These are phyloP conservation scores for Tolypocladium ophioglossoides DNA, from an alignment of 2,329 filamentous ascomycete species.

Conservation along the genomic window DNA sequence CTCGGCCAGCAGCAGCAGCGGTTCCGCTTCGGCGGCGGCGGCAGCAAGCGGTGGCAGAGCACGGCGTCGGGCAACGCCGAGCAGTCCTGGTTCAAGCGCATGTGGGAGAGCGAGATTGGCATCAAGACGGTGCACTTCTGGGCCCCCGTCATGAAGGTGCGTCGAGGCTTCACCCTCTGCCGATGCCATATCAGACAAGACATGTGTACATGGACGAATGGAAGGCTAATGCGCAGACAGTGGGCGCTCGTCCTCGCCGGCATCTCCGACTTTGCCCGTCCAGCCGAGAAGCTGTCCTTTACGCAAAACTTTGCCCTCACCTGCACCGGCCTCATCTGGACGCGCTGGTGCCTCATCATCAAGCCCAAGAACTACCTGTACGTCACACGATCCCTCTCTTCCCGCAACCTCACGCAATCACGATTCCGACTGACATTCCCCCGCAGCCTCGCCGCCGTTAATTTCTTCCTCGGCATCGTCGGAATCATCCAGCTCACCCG, in stretches of 20 bases:
- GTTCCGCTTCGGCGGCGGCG: constrained; percentile 28
- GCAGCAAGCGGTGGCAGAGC: constrained; percentile 58
- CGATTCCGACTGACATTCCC: background rate
- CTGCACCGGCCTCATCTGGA: constrained; percentile 93
- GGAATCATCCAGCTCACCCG: constrained; percentile 73
- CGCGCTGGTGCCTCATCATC: constrained; percentile 96
- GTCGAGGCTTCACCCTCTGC: constrained; percentile 4
- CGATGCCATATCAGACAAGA: too few species aligned
- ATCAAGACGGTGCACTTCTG: constrained; percentile 97
- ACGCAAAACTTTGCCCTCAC: constrained; percentile 88
- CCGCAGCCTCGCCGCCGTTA: constrained; percentile 78
- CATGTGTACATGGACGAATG: background rate
- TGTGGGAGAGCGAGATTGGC: constrained; percentile 75
- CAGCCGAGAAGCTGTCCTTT: constrained; percentile 83
- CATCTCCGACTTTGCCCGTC: constrained; percentile 82
- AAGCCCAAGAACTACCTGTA: constrained; percentile 85
- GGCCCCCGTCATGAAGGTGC: constrained; percentile 82
- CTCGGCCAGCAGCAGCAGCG: background rate
- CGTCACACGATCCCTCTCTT: constrained; percentile 17
- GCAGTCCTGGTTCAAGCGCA: constrained; percentile 57
- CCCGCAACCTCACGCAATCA: background rate
- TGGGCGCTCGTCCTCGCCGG: constrained; percentile 92
- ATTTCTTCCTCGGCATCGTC: constrained; percentile 92
- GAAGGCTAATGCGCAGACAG: constrained; percentile 29
- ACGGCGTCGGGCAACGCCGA: constrained; percentile 42